Evolutionary conservation across 108 stramenopile species (phyloP).

Genomic region (Nitzschia palea): DNA sequence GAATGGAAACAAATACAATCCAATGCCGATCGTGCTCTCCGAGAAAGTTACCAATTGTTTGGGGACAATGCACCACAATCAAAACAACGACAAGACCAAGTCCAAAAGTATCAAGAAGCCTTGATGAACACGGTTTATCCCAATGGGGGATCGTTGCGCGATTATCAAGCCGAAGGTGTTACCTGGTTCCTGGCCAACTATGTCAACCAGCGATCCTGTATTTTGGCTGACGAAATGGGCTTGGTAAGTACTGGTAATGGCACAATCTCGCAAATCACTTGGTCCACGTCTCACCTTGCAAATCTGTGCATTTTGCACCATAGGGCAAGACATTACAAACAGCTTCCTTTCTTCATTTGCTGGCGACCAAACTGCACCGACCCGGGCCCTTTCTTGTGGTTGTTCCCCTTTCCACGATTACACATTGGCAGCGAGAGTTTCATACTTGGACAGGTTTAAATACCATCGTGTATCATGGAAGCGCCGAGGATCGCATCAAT

Average conservation of each 20-base stretch:
- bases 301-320: neutral
- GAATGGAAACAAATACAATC: constrained; percentile 27
- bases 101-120: constrained; percentile 53
- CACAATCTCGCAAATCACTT: neutral
- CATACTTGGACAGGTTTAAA: constrained; percentile 91
- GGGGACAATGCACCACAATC: constrained; percentile 46
- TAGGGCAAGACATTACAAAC: constrained; percentile 85
- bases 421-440: constrained; percentile 96
- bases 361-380: constrained; percentile 48
- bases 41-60: constrained; percentile 67
- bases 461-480: constrained; percentile 94
- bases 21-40: constrained; percentile 44
- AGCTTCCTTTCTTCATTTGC: constrained; percentile 68
- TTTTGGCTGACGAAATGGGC: constrained; percentile 98
- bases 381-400: constrained; percentile 86
- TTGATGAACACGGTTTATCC: constrained; percentile 55
- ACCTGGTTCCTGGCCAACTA: constrained; percentile 87
- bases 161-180: constrained; percentile 95
- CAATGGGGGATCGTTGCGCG: constrained; percentile 85
- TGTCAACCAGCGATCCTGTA: constrained; percentile 71
- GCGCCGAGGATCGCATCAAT: constrained; percentile 66
- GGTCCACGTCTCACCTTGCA: too few species aligned
- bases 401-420: constrained; percentile 91
- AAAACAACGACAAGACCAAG: constrained; percentile 34
- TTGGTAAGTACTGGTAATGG: constrained; percentile 52